Evolutionary conservation across 352 stramenopile species (phyloP), one percentile per base, ranked within the genome.

Genomic region (Albugo laibachii): DNA sequence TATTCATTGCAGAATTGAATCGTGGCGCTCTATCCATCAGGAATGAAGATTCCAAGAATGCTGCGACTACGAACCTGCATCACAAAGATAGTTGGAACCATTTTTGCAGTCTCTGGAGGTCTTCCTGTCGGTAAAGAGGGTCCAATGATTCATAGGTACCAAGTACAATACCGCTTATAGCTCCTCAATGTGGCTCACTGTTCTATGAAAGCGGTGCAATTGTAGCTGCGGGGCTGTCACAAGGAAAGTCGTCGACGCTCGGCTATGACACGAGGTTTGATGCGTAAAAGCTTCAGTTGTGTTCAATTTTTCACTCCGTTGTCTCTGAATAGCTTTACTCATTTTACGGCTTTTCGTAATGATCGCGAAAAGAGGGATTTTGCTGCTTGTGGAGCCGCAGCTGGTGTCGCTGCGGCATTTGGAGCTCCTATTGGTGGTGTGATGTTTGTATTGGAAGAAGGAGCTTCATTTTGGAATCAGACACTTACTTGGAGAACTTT

Each of bases 101-200:
- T 92, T 21, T 83, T 82, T 48, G 77, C 76, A 2, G 84, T 96
- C 2, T 62, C 65, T 5, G 80, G 75, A 10, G 82, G 79, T 0
- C 62, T 95, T 10, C 77, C 79, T 13, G 79, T 96, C 20, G 86
- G 86, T 14, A 93, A 88, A 47, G 86, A 96, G 77, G 86, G 86
- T 1, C 86, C 86, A 0, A 85, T 96, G 63, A 89, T 96, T 50
- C 82, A 95, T 58, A 85, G 72, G 75, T 84, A 45, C 27, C 5
- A 6, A 36, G 21, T 20, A 11, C 3, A 15, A 1, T 40, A 13
- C n/a, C 14, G 3, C 20, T 20, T 19, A 38, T 19, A 11, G 14
- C 41, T 14, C 14, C 4, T 14, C 45, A 10, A 41, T 13, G 11
- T 49, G 27, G 12, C 14, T 45, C 14, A 21, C 13, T 36, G n/a